Conservation (phyloP, 2,329 filamentous ascomycete species). For the Calonectria multiphialidica region DNA sequence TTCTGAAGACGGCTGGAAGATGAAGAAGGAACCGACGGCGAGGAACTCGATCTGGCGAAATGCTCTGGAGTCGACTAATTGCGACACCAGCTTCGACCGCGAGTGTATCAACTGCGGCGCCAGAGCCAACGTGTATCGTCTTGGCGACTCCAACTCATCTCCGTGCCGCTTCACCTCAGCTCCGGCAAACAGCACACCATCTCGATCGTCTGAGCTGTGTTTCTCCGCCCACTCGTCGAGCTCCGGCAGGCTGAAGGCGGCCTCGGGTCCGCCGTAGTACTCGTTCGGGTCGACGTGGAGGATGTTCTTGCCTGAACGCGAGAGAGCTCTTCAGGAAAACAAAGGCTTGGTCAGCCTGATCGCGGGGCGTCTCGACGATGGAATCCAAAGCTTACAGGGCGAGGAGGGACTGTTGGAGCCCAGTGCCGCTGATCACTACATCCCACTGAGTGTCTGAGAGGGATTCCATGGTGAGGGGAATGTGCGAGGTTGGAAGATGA, state of each 20-base stretch:
- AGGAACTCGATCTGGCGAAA: constrained; percentile 94
- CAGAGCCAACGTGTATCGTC: constrained; percentile 85
- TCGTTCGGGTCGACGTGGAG: constrained; percentile 89
- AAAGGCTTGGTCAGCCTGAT: constrained; percentile 48
- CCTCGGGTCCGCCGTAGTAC: constrained; percentile 90
- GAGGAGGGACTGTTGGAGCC: constrained; percentile 82
- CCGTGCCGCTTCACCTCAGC: constrained; percentile 52
- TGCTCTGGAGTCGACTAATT: constrained; percentile 89
- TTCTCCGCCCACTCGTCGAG: constrained; percentile 77
- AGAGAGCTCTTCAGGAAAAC: constrained; percentile 79
- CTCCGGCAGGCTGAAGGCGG: constrained; percentile 87
- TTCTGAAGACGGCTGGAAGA: constrained; percentile 64
- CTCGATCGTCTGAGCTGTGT: constrained; percentile 41
- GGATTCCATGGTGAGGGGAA: constrained; percentile 72
- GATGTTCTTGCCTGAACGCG: constrained; percentile 90
- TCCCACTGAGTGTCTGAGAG: constrained; percentile 82
- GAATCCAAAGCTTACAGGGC: constrained; percentile 73
- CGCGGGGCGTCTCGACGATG: constrained; percentile 46
- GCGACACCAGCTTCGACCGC: constrained; percentile 80
- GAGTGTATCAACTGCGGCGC: constrained; percentile 90
- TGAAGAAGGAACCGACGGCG: constrained; percentile 92
- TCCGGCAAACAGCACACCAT: constrained; percentile 42
- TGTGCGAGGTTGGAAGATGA: constrained; percentile 24
- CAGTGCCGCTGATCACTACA: constrained; percentile 83
- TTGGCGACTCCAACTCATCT: constrained; percentile 68